Conservation (phyloP, 306 rosid genomes). For the Lupinus albus region DNA sequence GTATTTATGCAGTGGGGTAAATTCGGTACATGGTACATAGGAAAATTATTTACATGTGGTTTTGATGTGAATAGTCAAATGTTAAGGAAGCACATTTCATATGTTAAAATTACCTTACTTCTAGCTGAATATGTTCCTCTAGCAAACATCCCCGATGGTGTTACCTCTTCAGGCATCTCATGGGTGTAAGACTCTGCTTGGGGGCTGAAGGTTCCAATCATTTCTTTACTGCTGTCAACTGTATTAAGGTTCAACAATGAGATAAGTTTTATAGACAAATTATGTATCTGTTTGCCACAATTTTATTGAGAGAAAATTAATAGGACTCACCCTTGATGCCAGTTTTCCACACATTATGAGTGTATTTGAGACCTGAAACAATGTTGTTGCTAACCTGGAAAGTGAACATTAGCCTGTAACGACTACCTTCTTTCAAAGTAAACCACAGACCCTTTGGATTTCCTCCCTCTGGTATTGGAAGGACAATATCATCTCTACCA, state of each 20-base stretch:
- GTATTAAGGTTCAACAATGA: conserved; percentile 37
- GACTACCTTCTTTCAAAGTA: conserved; percentile 97
- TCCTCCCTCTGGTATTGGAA: conserved; percentile 75
- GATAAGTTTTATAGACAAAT: conserved; percentile 9
- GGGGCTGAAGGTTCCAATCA: conserved; percentile 95
- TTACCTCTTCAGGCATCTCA: conserved; percentile 88
- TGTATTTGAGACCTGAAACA: conserved; percentile 93
- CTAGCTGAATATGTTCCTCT: conserved; percentile 87
- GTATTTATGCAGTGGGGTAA: no score
- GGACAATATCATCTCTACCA: conserved; percentile 73
- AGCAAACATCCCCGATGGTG: conserved; percentile 93
- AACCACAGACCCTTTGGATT: conserved; percentile 88
- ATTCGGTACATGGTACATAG: no score
- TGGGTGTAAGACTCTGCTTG: conserved; percentile 79
- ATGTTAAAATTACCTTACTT: conserved; percentile 63
- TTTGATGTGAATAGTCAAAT: no score
- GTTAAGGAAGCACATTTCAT: neutral
- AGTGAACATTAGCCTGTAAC: conserved; percentile 72
- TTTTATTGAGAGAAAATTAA: conserved; percentile 8
- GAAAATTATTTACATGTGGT: no score
- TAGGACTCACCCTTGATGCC: conserved; percentile 65
- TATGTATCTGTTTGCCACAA: neutral
- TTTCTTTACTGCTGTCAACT: conserved; percentile 86
- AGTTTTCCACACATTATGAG: conserved; percentile 91
- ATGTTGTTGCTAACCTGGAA: conserved; percentile 82